Evolutionary conservation across 2,329 filamentous ascomycete genomes (phyloP), one percentile per base, ranked within the genome.

Genomic region (Fusarium armeniacum): DNA sequence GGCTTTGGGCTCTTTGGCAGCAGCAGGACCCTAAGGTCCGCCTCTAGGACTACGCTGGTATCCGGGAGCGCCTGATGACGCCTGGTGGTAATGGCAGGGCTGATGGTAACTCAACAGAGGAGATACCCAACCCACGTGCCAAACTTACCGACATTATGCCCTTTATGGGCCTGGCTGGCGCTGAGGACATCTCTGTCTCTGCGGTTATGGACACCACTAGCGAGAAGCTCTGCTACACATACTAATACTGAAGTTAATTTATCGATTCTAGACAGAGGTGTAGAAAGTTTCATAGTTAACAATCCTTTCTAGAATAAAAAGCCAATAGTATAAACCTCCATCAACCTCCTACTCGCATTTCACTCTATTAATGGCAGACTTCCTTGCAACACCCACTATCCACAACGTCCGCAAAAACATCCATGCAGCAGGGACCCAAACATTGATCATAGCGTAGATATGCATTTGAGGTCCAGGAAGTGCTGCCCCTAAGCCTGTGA

Each of bases 11-110:
- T 35, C 35, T 40, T 11, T 51, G 47, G 47, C 47, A 51, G 12
- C 33, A 40, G 12, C n/a, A 28, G 11, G 24, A 50, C 47, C 47
- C 33, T 3, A 5, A 40, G 24, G 2, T 12, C 11, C 33, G 35
- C 4, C 18, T 38, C 18, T 20, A 26, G 7, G 24, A 51, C 26
- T 51, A 51, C 18, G n/a, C 35, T 3, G 35, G 49, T 10, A 51
- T 46, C 49, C 55, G 67, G 73, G 24, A 45, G 43, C 43, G 24
- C 3, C 24, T 45, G 18, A 28, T n/a, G 24, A 45, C 11, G 18
- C 11, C 43, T 28, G 18, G 43, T 0, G 24, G 43, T 1, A 45
- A 45, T 18, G 24, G 16, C 28, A 45, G 24, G 6, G 24, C 11
- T 7, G 43, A 28, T 28, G 24, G 16, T 18, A 45, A 45, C 18